Percentiles rank a stretch among this genome's conserved stretches.
These are phyloP conservation scores for Oenanthe sinensis DNA, from an alignment of 129 eudicot genomes.

Conservation along the genomic window DNA sequence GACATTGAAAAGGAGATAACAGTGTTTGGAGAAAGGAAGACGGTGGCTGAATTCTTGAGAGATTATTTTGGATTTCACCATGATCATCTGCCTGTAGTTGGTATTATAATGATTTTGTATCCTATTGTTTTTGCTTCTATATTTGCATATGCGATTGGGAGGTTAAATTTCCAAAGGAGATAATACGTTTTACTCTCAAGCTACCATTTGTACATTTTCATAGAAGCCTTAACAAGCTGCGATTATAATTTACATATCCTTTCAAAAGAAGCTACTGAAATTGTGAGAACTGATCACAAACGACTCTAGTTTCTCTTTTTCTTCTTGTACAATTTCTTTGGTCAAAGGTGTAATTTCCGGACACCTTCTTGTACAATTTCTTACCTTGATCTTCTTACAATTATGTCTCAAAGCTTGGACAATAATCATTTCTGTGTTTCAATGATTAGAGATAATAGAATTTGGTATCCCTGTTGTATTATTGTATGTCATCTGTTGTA, in stretches of 20 bases:
- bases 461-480: no score
- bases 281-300: neutral
- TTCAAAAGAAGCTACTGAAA: neutral
- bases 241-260: neutral
- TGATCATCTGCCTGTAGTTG: constrained; percentile 33
- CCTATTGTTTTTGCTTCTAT: constrained; percentile 48
- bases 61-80: constrained; percentile 61
- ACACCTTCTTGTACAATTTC: no score
- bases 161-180: constrained; percentile 55
- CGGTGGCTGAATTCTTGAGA: constrained; percentile 34
- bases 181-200: constrained; percentile 1
- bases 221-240: neutral
- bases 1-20: constrained; percentile 33
- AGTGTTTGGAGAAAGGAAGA: constrained; percentile 42
- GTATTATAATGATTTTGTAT: constrained; percentile 25
- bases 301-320: neutral
- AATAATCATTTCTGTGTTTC: neutral
- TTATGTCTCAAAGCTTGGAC: neutral
- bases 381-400: neutral
- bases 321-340: neutral
- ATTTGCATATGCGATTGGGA: constrained; percentile 41
- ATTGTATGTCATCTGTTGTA: no score
- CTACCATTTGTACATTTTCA: neutral
- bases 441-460: no score
- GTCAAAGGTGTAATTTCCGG: no score